Evolutionary conservation across 2,329 filamentous ascomycete genomes (phyloP), one percentile per base, ranked within the genome.

Genomic region (Didymella glomerata): DNA sequence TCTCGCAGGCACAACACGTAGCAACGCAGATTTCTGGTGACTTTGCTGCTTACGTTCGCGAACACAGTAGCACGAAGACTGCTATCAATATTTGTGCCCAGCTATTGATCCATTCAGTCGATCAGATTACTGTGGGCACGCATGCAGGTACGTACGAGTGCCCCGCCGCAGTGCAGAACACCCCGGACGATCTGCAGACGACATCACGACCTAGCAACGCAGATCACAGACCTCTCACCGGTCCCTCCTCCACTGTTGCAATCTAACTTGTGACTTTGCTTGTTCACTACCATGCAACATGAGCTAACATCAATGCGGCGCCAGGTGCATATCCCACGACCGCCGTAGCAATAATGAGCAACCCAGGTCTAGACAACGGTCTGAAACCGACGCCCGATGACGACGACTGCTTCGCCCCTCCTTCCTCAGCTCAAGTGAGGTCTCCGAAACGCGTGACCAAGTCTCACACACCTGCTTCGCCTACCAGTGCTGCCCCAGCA

Each of bases 371-470:
- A 49, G 46, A 54, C 57, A 47, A 45, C 38, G 9, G 28, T 25
- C 25, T 53, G 30, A 32, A 32, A 41, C 32, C 62, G 48, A 62
- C 57, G 53, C 62, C 53, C 41, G 30, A 63, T 67, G 54, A 61
- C 60, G 58, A 59, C 46, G 52, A 63, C 57, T 48, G 51, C 60
- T 65, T 64, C 59, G 57, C 53, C 22, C 50, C 52, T 54, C 63
- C 60, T 57, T 50, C 54, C 54, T 61, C 63, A 36, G 60, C 63
- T 32, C 61, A 58, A 50, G 32, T 38, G 48, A 34, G 42, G 30
- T 38, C 42, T 18, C 60, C 61, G 44, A 54, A 51, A 48, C 56
- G 45, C 54, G 40, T 47, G 48, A 36, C 28, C 38, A 44, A 49
- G 24, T 22, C 49, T 36, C 42, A 32, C 22, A 22, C 46, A 45